Conservation (phyloP, 805 yeast genomes). For the Brettanomyces bruxellensis region DNA sequence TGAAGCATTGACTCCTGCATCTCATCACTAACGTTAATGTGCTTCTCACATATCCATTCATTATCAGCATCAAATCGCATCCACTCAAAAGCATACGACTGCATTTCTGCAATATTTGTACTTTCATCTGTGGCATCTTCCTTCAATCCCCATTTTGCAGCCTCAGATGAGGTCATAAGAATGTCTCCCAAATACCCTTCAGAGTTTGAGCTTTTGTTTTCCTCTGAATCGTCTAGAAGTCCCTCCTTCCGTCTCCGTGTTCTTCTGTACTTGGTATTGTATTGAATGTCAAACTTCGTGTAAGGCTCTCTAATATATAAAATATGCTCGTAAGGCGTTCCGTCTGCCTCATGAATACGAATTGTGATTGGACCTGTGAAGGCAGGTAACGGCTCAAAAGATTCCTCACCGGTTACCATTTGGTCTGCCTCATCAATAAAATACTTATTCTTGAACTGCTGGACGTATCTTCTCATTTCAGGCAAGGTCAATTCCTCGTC, state of each 20-base stretch:
- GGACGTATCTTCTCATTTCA: slow-evolving; percentile 6
- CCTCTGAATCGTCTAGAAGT: slow-evolving; percentile 25
- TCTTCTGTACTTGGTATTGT: slow-evolving; percentile 87
- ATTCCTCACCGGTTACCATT: slow-evolving; percentile 33
- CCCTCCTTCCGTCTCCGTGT: slow-evolving; percentile 57
- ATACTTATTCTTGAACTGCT: slow-evolving; percentile 16
- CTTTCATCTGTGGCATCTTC: slow-evolving; percentile 6
- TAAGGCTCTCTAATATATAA: slow-evolving; percentile 81
- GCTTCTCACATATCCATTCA: slow-evolving; percentile 86
- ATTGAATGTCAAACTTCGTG: slow-evolving; percentile 86
- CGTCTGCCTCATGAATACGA: slow-evolving; percentile 95
- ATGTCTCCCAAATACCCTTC: slow-evolving; percentile 67
- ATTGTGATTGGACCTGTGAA: slow-evolving; percentile 95
- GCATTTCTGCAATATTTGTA: slow-evolving; percentile 38
- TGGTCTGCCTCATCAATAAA: slow-evolving; percentile 38
- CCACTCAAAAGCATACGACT: slow-evolving; percentile 93
- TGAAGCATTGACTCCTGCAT: slow-evolving; percentile 92
- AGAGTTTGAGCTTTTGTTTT: slow-evolving; percentile 19
- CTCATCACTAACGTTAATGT: slow-evolving; percentile 83
- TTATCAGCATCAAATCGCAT: slow-evolving; percentile 94
- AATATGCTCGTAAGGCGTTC: slow-evolving; percentile 97
- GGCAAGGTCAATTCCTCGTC: slow-evolving; percentile 2
- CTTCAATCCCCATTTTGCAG: slow-evolving; percentile 54
- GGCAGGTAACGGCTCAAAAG: slow-evolving; percentile 35
- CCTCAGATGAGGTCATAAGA: slow-evolving; percentile 49